phyloP scores from a whole-genome alignment of 2,329 filamentous ascomycete species.

The Penicillium sp. region DNA sequence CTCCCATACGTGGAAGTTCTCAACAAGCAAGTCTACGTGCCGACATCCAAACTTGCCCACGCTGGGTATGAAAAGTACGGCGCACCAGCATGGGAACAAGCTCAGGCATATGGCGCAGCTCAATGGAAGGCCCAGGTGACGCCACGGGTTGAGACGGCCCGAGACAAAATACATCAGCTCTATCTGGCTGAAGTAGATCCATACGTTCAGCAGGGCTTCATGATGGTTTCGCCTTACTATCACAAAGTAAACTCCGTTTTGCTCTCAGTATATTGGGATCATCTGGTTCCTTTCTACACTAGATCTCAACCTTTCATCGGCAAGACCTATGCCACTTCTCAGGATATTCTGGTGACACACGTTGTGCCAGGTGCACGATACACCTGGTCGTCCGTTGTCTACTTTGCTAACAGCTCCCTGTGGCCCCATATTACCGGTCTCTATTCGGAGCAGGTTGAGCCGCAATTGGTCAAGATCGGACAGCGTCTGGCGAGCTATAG shows the following conservation, averaged over 20 bases:
- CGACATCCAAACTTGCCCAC: constrained; percentile 65
- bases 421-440: constrained; percentile 79
- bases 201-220: constrained; percentile 65
- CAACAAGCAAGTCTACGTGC: constrained; percentile 65
- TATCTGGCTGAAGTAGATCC: constrained; percentile 74
- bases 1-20: constrained; percentile 68
- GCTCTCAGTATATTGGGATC: constrained; percentile 39
- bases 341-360: constrained; percentile 67
- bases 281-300: constrained; percentile 74
- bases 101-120: constrained; percentile 63
- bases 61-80: constrained; percentile 67
- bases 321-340: constrained; percentile 66
- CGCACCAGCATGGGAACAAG: constrained; percentile 69
- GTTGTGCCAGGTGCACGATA: constrained; percentile 72
- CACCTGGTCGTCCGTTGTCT: constrained; percentile 67
- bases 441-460: constrained; percentile 91
- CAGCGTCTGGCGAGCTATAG: constrained; percentile 73
- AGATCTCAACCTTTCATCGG: constrained; percentile 72
- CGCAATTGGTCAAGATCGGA: constrained; percentile 88
- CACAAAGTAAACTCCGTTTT: constrained; percentile 66
- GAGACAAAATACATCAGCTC: constrained; percentile 60
- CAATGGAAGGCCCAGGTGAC: constrained; percentile 80
- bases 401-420: constrained; percentile 73
- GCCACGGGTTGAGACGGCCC: constrained; percentile 70
- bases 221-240: constrained; percentile 70